Conservation (phyloP, 1,284 basidiomycete genomes). For the Bjerkandera adusta region DNA sequence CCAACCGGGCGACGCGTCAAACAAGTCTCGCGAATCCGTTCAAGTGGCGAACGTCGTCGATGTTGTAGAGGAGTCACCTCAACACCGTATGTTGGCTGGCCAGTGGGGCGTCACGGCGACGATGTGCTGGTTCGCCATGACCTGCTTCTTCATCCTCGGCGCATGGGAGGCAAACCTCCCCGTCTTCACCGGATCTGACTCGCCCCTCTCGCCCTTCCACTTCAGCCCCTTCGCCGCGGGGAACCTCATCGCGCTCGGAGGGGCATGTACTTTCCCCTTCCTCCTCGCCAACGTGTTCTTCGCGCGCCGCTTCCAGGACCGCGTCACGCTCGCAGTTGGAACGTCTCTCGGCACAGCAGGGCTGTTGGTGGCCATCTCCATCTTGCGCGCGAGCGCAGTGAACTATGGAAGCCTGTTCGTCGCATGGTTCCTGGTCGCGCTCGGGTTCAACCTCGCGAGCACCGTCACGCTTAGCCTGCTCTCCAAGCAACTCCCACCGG, state of each 20-base stretch:
- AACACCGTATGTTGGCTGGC: conserved; percentile 17
- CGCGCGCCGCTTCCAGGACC: conserved; percentile 59
- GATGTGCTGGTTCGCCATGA: conserved; percentile 75
- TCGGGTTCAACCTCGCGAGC: conserved; percentile 69
- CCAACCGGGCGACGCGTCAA: not conserved
- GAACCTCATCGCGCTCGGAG: conserved; percentile 72
- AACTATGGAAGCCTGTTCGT: conserved; percentile 52
- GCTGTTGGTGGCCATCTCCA: conserved; percentile 47
- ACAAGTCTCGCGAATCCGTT: not conserved
- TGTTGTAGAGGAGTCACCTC: not conserved
- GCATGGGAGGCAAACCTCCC: conserved; percentile 74
- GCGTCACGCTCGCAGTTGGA: conserved; percentile 55
- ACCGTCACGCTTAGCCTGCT: conserved; percentile 65
- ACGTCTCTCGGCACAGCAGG: conserved; percentile 49
- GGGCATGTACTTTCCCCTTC: conserved; percentile 61
- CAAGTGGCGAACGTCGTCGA: conserved; percentile 8
- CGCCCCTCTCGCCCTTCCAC: conserved; percentile 55
- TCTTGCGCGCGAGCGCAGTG: conserved; percentile 40
- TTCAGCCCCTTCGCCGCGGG: conserved; percentile 59
- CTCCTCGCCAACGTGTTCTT: conserved; percentile 59
- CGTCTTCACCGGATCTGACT: conserved; percentile 62
- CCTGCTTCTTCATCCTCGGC: conserved; percentile 71
- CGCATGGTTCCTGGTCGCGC: conserved; percentile 65
- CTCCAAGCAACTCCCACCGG: conserved; percentile 62
- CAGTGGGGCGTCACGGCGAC: conserved; percentile 53